Percentiles rank a stretch among this genome's conserved stretches.
phyloP scores from a whole-genome alignment of 345 rosid genomes.

The Ceriops tagal region DNA sequence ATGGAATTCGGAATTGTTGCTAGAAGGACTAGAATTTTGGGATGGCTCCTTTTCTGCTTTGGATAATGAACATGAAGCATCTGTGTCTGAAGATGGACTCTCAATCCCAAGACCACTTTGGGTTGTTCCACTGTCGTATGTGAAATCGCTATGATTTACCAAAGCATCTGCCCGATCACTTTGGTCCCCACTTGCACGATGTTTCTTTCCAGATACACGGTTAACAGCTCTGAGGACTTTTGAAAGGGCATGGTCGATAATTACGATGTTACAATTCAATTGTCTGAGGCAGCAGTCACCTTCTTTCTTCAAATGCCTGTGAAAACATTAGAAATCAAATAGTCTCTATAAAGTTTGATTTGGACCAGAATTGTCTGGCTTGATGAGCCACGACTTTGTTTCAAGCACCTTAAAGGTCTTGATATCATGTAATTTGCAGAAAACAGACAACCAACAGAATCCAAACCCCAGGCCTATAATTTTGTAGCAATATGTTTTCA shows the following conservation, averaged over 20 bases:
- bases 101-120: constrained; percentile 20
- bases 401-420: too few species aligned
- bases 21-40: constrained; percentile 12
- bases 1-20: background rate
- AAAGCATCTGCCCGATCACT: constrained; percentile 1
- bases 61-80: constrained; percentile 16
- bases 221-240: constrained; percentile 31
- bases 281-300: constrained; percentile 31
- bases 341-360: too few species aligned
- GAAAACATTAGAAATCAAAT: background rate
- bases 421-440: too few species aligned
- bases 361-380: background rate
- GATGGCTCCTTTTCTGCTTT: constrained; percentile 17
- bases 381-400: background rate
- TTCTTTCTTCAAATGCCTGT: constrained; percentile 39
- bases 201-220: constrained; percentile 11
- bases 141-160: constrained; percentile 2
- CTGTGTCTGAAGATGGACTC: constrained; percentile 19
- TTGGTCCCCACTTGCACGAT: constrained; percentile 3
- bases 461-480: too few species aligned
- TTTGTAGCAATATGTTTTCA: too few species aligned
- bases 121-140: constrained; percentile 13
- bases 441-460: too few species aligned
- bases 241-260: constrained; percentile 34
- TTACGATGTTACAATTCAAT: constrained; percentile 34